Conservation (phyloP, 176 grass and related monocot genomes). For the Juncus inflexus region DNA sequence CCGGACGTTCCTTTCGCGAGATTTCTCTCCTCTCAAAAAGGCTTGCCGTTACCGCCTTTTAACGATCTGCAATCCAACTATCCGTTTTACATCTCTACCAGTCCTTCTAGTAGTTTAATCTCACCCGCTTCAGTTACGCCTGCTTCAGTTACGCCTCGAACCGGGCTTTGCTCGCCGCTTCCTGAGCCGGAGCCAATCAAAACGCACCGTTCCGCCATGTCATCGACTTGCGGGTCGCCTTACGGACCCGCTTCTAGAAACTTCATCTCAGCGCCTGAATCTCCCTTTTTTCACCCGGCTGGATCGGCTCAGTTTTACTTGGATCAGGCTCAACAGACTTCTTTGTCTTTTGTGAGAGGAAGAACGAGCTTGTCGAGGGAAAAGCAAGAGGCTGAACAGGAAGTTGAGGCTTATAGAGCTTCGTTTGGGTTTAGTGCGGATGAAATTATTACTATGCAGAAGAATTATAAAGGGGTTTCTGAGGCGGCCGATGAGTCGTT, state of each 20-base stretch:
- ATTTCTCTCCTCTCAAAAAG: slow-evolving; percentile 54
- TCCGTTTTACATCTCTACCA: slow-evolving; percentile 62
- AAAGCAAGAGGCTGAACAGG: slow-evolving; percentile 74
- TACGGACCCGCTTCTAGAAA: slow-evolving; percentile 71
- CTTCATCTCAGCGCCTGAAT: slow-evolving; percentile 50
- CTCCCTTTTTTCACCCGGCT: slow-evolving; percentile 67
- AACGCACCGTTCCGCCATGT: slow-evolving; percentile 35
- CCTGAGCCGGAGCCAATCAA: slow-evolving; percentile 54
- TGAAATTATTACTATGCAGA: slow-evolving; percentile 68
- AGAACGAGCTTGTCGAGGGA: slow-evolving; percentile 88
- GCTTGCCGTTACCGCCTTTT: too few relatives aligned
- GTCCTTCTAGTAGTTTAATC: slow-evolving; percentile 77
- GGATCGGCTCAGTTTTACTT: slow-evolving; percentile 78
- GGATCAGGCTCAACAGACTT: slow-evolving; percentile 84
- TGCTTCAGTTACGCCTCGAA: slow-evolving; percentile 78
- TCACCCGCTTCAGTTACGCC: slow-evolving; percentile 81
- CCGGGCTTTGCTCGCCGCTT: slow-evolving; percentile 73
- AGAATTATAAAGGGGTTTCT: slow-evolving; percentile 56
- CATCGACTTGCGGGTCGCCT: slow-evolving; percentile 72
- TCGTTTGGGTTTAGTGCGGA: slow-evolving; percentile 99
- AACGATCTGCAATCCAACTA: slow-evolving; percentile 63
- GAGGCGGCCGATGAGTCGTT: slow-evolving; percentile 78
- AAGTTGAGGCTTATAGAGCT: slow-evolving; percentile 95
- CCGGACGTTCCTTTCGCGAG: slow-evolving; percentile 83
- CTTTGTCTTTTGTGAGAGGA: slow-evolving; percentile 51